phyloP scores from a whole-genome alignment of 179 eudicot species.

The Monotropa hypopitys region DNA sequence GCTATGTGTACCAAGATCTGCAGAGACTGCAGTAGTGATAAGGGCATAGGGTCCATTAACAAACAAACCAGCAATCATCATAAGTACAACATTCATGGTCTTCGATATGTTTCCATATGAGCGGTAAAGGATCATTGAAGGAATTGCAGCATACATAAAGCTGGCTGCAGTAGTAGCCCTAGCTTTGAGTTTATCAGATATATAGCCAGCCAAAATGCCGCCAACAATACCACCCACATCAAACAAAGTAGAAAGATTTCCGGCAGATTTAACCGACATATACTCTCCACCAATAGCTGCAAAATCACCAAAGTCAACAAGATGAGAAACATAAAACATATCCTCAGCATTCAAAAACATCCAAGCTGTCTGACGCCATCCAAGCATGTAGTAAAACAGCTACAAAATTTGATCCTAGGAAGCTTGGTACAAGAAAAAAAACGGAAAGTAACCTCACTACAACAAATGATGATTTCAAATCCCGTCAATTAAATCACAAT shows the following conservation, averaged over 20 bases:
- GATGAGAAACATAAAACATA: neutral
- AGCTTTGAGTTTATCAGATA: constrained; percentile 82
- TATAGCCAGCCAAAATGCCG: constrained; percentile 78
- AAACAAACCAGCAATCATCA: constrained; percentile 81
- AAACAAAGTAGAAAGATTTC: constrained; percentile 83
- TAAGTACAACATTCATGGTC: constrained; percentile 56
- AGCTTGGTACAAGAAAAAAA: neutral
- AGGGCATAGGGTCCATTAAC: constrained; percentile 94
- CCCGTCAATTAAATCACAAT: neutral
- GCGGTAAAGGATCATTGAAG: constrained; percentile 69
- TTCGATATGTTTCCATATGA: constrained; percentile 51
- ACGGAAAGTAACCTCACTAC: too few species aligned
- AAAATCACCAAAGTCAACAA: constrained; percentile 7
- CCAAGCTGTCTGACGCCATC: neutral
- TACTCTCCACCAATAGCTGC: constrained; percentile 80
- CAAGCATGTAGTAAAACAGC: neutral
- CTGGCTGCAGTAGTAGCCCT: constrained; percentile 84
- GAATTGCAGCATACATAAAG: constrained; percentile 82
- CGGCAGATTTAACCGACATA: constrained; percentile 82
- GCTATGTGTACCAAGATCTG: constrained; percentile 90
- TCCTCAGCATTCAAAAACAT: neutral
- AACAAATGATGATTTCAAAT: neutral
- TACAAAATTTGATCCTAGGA: neutral
- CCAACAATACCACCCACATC: constrained; percentile 94
- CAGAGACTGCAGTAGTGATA: constrained; percentile 96